Evolutionary conservation across 2,329 filamentous ascomycete genomes (phyloP), one percentile per base, ranked within the genome.

Genomic region (Pleurostoma richardsiae): DNA sequence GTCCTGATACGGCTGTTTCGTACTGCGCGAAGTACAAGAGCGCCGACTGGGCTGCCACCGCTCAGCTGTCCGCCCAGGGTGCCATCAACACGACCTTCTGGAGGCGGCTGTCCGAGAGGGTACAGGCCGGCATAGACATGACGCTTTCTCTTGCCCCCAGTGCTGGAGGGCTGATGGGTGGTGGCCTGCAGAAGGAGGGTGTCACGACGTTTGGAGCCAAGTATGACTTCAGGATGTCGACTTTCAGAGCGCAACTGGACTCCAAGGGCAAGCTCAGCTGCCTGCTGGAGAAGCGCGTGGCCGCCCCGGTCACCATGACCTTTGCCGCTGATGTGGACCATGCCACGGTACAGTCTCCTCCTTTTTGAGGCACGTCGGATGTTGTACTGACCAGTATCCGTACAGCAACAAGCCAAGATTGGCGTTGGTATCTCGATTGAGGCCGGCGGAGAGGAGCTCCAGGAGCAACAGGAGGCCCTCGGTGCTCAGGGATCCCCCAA

Each of bases 311-410:
- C 49, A 87, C 86, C 67, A 83, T 99, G 73, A 95, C 91, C 48
- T 96, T 99, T 71, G 90, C 91, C 46, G 92, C 91, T 56, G 94
- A 97, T 66, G 89, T 99, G 62, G 94, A 99, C 71, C 92, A 99
- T 72, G 83, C 85, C 60, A 91, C 91, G 76, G 94, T 96, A 80
- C 67, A 88, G 77, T 41, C 10, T 29, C 28, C 28, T 42, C 41
- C 36, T 19, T 19, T 19, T 10, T 3, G n/a, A 11, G 31, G 11
- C 8, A 1, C 19, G 11, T 29, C 4, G 6, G 6, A 27, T 6
- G 11, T 11, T 6, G 41, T 41, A 51, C 66, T 70, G 56, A 71
- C 55, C 51, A 26, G 27, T 27, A 41, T 41, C 8, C 40, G 28
- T 46, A 44, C 59, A 99, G 94, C 90, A 94, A 84, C 81, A 87